Conservation (phyloP, 768 basidiomycete species). For the Lactifluus rugatus region DNA sequence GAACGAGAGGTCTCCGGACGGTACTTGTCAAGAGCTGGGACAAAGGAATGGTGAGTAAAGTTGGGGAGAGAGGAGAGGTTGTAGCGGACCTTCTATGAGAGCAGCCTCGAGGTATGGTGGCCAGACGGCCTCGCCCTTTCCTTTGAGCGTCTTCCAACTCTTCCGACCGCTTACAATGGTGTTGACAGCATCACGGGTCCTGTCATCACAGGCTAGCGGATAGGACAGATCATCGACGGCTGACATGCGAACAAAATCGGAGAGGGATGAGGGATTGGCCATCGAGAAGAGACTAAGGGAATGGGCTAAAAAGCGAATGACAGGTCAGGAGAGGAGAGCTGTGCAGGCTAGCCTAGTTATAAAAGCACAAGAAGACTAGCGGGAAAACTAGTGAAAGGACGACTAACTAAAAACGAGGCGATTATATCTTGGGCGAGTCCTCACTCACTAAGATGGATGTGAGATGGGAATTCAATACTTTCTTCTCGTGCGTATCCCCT, state of each 20-base stretch:
- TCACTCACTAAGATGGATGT: not conserved
- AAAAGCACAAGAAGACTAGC: slow-evolving; percentile 3
- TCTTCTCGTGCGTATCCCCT: slow-evolving; percentile 13
- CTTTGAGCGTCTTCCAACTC: slow-evolving; percentile 66
- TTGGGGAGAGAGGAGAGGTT: not conserved
- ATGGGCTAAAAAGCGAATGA: slow-evolving; percentile 7
- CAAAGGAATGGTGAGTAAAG: slow-evolving; percentile 4
- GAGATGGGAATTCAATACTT: slow-evolving; percentile 13
- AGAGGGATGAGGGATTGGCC: slow-evolving; percentile 19
- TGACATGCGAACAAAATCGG: slow-evolving; percentile 20
- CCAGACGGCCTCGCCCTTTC: slow-evolving; percentile 65
- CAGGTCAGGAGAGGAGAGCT: not conserved
- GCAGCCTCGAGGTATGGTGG: slow-evolving; percentile 71
- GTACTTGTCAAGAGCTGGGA: slow-evolving; percentile 57
- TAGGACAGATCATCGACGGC: slow-evolving; percentile 19
- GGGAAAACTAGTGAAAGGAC: slow-evolving; percentile 5
- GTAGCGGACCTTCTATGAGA: slow-evolving; percentile 53
- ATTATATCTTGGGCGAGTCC: slow-evolving; percentile 9
- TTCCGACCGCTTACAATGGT: slow-evolving; percentile 60
- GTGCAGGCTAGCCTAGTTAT: slow-evolving; percentile 3
- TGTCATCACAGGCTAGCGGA: slow-evolving; percentile 17
- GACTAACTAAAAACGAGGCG: slow-evolving; percentile 18
- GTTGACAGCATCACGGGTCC: slow-evolving; percentile 46
- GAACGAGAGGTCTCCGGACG: slow-evolving; percentile 64
- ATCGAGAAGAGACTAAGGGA: slow-evolving; percentile 7